Percentiles rank a stretch among this genome's conserved stretches.
Evolutionary conservation across 2,329 filamentous ascomycete species (phyloP).

Genomic region (Nannizziopsis barbatae): DNA sequence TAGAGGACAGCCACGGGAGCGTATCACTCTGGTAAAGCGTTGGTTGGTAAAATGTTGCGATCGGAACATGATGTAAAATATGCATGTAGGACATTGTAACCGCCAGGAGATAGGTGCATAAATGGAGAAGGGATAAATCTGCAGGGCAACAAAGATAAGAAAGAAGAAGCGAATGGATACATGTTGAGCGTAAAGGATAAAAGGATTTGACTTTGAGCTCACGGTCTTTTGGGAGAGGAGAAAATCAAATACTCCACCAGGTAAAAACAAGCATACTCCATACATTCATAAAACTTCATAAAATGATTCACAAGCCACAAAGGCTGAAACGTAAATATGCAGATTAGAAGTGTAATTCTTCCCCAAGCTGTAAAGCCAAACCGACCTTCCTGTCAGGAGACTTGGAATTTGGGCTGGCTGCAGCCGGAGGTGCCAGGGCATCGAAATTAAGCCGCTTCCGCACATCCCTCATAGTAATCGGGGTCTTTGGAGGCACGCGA

Average conservation of each 20-base stretch:
- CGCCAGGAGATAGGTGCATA: too few relatives aligned
- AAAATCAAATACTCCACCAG: background rate
- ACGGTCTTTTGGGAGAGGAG: background rate
- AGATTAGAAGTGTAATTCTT: constrained; percentile 10
- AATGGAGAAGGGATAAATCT: too few relatives aligned
- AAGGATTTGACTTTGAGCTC: too few relatives aligned
- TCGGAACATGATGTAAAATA: too few relatives aligned
- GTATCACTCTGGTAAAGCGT: too few relatives aligned
- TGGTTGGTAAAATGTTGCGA: too few relatives aligned
- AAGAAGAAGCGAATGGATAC: too few relatives aligned
- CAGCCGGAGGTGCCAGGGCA: constrained; percentile 49
- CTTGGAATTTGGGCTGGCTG: constrained; percentile 40
- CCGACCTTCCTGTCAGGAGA: constrained; percentile 22
- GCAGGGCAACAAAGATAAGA: too few relatives aligned
- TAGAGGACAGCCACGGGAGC: too few relatives aligned
- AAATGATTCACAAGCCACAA: background rate
- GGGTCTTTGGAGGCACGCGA: constrained; percentile 50
- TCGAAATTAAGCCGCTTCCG: constrained; percentile 74
- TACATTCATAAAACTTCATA: constrained; percentile 10
- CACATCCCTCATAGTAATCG: constrained; percentile 55
- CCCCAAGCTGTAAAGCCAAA: constrained; percentile 11
- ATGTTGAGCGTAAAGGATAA: too few relatives aligned
- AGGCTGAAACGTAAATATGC: background rate
- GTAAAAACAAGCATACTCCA: constrained; percentile 7
- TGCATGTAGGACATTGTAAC: too few relatives aligned